Evolutionary conservation across 2,329 filamentous ascomycete genomes (phyloP).

Genomic region (Tolypocladium guangdongense): DNA sequence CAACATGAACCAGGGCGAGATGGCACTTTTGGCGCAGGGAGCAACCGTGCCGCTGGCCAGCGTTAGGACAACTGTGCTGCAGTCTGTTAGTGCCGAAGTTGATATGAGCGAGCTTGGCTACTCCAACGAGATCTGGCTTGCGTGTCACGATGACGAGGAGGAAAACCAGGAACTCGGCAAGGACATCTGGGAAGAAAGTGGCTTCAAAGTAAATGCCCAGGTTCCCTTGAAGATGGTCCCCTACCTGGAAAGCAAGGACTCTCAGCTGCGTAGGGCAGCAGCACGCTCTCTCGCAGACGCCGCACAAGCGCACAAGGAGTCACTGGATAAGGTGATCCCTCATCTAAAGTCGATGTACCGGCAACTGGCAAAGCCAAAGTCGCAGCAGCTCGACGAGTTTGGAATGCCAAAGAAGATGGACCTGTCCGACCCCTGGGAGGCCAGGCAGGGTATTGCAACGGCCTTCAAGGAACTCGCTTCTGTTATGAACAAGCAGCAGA

Average conservation of each 20-base stretch:
- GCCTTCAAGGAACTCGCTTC: constrained; percentile 74
- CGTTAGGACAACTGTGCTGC: constrained; percentile 75
- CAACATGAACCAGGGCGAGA: constrained; percentile 65
- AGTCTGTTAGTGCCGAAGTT: constrained; percentile 83
- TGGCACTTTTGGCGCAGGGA: constrained; percentile 65
- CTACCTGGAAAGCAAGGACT: constrained; percentile 71
- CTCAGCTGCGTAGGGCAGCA: constrained; percentile 72
- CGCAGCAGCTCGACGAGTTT: constrained; percentile 79
- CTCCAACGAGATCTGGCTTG: constrained; percentile 87
- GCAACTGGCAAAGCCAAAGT: constrained; percentile 70
- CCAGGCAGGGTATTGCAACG: constrained; percentile 76
- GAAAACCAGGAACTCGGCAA: constrained; percentile 76
- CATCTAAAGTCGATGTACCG: constrained; percentile 61
- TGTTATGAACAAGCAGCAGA: constrained; percentile 54
- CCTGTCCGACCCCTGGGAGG: constrained; percentile 81
- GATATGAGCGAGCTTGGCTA: constrained; percentile 81
- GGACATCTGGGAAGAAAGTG: constrained; percentile 94
- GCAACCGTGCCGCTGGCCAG: constrained; percentile 67
- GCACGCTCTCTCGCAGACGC: constrained; percentile 72
- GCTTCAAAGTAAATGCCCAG: constrained; percentile 56
- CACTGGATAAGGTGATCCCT: constrained; percentile 51
- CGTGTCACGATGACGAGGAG: constrained; percentile 78
- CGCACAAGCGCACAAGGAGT: constrained; percentile 46
- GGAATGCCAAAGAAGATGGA: constrained; percentile 91
- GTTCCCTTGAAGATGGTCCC: constrained; percentile 59